A percentile compares a stretch with the other conserved stretches of the same genome.
phyloP scores from a whole-genome alignment of 257 asterid genomes.

The Rubia yunnanensis region DNA sequence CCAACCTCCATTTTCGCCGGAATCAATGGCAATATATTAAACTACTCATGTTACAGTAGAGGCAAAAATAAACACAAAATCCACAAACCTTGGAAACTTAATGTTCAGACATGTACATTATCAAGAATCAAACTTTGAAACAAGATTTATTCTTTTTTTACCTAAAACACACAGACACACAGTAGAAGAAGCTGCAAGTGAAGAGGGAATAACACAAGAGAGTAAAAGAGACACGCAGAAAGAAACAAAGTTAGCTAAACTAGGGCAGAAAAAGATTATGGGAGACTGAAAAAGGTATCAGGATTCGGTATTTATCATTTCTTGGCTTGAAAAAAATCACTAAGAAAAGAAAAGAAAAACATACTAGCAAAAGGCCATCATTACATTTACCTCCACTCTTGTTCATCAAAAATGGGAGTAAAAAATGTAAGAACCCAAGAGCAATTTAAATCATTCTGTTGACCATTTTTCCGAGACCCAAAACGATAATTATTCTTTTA shows the following conservation, averaged over 20 bases:
- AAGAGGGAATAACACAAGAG: conserved; percentile 2
- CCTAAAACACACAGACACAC: conserved; percentile 1
- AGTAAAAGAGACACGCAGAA: conserved; percentile 13
- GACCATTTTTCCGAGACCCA: conserved; percentile 6
- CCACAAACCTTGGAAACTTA: background rate
- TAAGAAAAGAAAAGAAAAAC: conserved; percentile 17
- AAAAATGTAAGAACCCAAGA: background rate
- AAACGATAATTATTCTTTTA: background rate
- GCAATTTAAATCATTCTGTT: background rate
- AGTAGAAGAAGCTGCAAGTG: background rate
- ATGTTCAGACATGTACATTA: background rate
- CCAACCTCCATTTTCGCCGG: conserved; percentile 36
- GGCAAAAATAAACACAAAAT: background rate
- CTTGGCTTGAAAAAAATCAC: conserved; percentile 19
- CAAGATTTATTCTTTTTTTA: background rate
- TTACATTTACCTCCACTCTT: conserved; percentile 15
- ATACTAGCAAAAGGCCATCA: conserved; percentile 28
- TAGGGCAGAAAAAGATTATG: background rate
- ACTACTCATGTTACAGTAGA: background rate
- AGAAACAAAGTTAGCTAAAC: conserved; percentile 10
- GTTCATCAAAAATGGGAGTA: background rate
- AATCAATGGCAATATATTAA: conserved; percentile 26
- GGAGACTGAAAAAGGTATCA: conserved; percentile 11
- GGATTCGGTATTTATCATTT: conserved; percentile 20
- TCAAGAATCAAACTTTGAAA: background rate